Evolutionary conservation across 768 basidiomycete genomes (phyloP).

Genomic region (Candolleomyces eurysporus): DNA sequence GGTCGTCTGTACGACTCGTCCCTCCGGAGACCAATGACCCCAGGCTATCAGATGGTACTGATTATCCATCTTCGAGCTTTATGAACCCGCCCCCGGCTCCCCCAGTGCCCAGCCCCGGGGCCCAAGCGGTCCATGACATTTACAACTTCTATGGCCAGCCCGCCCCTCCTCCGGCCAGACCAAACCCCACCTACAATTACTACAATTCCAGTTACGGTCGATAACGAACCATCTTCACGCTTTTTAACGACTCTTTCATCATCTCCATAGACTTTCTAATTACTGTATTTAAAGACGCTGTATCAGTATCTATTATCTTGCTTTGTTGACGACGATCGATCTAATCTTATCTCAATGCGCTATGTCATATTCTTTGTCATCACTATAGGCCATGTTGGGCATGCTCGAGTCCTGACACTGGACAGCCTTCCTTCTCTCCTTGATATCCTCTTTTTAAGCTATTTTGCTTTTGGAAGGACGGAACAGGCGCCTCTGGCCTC

Average conservation of each 20-base stretch:
- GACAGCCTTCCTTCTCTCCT: not conserved
- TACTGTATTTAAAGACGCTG: not conserved
- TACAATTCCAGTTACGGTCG: not conserved
- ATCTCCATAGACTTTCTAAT: not conserved
- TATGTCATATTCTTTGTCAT: not conserved
- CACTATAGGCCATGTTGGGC: slow-evolving; percentile 2
- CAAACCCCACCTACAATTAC: not conserved
- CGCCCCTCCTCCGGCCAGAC: not conserved
- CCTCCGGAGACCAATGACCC: not conserved
- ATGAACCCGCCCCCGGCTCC: not conserved
- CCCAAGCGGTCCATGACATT: too few species aligned
- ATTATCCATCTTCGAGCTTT: not conserved
- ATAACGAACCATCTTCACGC: not conserved
- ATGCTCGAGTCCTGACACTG: not conserved
- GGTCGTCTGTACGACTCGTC: not conserved
- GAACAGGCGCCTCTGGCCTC: not conserved
- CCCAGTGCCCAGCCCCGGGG: not conserved
- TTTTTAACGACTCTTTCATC: not conserved
- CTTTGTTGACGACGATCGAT: not conserved
- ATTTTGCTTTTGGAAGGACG: not conserved
- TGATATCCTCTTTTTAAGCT: slow-evolving; percentile 6
- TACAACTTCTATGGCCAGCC: not conserved
- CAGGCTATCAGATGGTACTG: not conserved
- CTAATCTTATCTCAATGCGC: slow-evolving; percentile 2
- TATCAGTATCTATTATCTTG: too few species aligned